Evolutionary conservation across 768 basidiomycete genomes (phyloP), one percentile per base, ranked within the genome.

Genomic region (Scleroderma citrinum): DNA sequence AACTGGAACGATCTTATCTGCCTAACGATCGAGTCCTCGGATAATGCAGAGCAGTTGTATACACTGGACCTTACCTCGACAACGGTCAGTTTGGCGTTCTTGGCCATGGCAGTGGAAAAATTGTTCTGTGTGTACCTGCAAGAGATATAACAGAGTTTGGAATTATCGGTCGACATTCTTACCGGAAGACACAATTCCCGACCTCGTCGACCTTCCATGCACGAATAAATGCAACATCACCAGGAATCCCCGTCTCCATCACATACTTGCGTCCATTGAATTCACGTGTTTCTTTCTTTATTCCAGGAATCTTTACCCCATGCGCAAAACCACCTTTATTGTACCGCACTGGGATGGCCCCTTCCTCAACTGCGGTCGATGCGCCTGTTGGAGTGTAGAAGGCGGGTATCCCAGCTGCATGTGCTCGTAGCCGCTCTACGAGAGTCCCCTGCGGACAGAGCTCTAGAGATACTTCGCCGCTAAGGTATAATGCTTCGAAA

Each of bases 201-300:
- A 82, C 77, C 63, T 91, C 90, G 56, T 96, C 92, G 13, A 81
- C 93, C 66, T 92, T 94, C 91, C 91, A 94, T 3, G 90, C 93
- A 39, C 82, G 75, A 40, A 96, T 72, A 64, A 96, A 83, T 8
- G 93, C 92, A 55, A 91, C 81, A 65, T 91, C 88, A 13, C 85
- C 88, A 14, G 77, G 70, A 52, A 92, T 78, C 7, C 88, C 82
- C 13, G 83, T 78, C 66, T 96, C 92, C 66, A 95, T 69, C 24
- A 94, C 70, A 68, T 84, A 94, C 62, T 78, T 72, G 59, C 83
- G 78, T n/a, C 91, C 92, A 50, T 82, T 76, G 53, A 93, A 83
- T 54, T 82, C 85, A 39, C 82, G 75, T 13, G 74, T 71, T 66
- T 95, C 91, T 63, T 93, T 88, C 61, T 76, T 76, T 50, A 83